Base-by-base conservation (phyloP, 805 yeast genomes). In the Ogataea siamensis region DNA sequence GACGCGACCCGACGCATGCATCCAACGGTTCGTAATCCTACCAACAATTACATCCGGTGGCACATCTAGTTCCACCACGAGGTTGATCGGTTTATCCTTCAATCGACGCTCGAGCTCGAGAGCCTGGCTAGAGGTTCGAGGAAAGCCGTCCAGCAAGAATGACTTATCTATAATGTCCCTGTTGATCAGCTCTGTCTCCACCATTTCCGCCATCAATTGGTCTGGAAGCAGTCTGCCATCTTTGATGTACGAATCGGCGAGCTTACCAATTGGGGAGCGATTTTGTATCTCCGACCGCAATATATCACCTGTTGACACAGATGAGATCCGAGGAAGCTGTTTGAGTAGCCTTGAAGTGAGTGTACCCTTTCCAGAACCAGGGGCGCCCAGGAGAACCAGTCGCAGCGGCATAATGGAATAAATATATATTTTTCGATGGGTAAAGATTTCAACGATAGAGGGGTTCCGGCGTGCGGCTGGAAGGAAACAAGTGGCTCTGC, bases 361-460 rank as follows among this genome's bases (percentile, higher is more conserved):
- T 0, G 98, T 89, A 2, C 97, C 97, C 57, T 89, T 89, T 1
- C 98, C 98, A 1, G 96, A 74, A 0, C 98, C 98, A 0, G 98
- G 98, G 0, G 97, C 95, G 3, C 97, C 97, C 17, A 91, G 64
- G 7, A 89, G 67, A 18, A 89, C 68, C 25, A 87, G 61, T 51
- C 96, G 67, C 12, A 83, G 57, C 1, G 89, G 80, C 28, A 47
- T 59, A 17, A 22, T 6, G 25, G 25, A 22, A 22, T 22, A 22
- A 22, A 22, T 22, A 22, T 22, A 9, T 18, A 17, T 17, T 23
- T 32, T 32, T 21, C 15, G 33, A 22, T 13, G 33, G 24, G 24
- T 9, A 21, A 25, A 17, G 27, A 24, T 17, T 17, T 32, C 16
- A 11, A 4, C 11, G 14, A 5, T 25, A 19, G 28, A 13, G 16